These are phyloP conservation scores for Globisporangium middletonii DNA, from an alignment of 352 stramenopile genomes.

Conservation along the genomic window DNA sequence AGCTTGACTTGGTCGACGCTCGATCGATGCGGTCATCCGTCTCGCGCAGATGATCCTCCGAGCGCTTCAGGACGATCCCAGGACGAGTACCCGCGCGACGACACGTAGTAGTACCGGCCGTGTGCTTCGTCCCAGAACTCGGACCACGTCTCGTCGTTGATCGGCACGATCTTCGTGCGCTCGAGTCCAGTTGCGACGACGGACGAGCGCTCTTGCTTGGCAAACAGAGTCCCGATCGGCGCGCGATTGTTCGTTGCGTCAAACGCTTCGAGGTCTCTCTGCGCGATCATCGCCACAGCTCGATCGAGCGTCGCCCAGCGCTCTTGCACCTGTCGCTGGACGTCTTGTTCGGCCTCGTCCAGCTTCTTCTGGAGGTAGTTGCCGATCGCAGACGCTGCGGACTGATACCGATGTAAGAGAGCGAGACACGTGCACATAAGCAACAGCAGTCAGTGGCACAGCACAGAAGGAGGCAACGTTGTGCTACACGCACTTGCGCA, in stretches of 20 bases:
- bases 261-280: not conserved
- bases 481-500: not conserved
- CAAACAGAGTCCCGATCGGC: slow-evolving; percentile 5
- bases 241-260: slow-evolving; percentile 1
- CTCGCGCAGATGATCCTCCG: too few relatives aligned
- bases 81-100: slow-evolving; percentile 19
- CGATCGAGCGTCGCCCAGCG: slow-evolving; percentile 29
- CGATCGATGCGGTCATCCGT: too few relatives aligned
- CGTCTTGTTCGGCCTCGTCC: slow-evolving; percentile 23
- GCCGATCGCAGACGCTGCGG: slow-evolving; percentile 5
- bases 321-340: slow-evolving; percentile 25
- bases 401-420: not conserved
- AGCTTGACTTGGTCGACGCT: too few relatives aligned
- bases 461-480: too few relatives aligned
- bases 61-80: slow-evolving; percentile 16
- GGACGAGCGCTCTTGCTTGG: slow-evolving; percentile 2
- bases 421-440: not conserved
- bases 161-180: slow-evolving; percentile 18
- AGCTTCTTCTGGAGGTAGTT: slow-evolving; percentile 46
- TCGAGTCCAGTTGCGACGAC: not conserved
- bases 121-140: slow-evolving; percentile 22
- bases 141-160: slow-evolving; percentile 20
- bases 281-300: slow-evolving; percentile 10
- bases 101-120: slow-evolving; percentile 24
- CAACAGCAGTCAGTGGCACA: too few relatives aligned